Evolutionary conservation across 75 land plant genomes (phyloP), one percentile per base, ranked within the genome.

Genomic region (Pinus tabuliformis): DNA sequence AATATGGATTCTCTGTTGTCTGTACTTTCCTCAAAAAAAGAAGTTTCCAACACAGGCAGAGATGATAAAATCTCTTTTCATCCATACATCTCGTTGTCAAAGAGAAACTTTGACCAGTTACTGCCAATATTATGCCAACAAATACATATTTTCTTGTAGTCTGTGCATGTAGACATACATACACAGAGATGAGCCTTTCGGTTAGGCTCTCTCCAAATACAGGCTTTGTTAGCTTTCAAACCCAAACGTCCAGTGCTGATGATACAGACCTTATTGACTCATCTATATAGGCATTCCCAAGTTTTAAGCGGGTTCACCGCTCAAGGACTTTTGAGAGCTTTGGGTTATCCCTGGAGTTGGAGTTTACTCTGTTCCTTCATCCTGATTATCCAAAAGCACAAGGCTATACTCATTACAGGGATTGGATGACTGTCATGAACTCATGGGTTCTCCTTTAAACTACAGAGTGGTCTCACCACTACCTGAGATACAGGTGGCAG

Each of bases 401-500:
- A 66, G 45, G 20, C 22, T 8, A 20, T 66, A 17, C 9, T 20
- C 0, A 8, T 42, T 37, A 65, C 70, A 37, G 45, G 71, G 20
- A 18, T 39, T 42, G 52, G 71, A 66, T 37, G n/a, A 36, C 39
- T 66, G 36, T 20, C 9, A 2, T 20, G 37, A 3, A 1, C 49
- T 65, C 45, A 37, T 42, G 6, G 18, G 39, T 17, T 65, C 42
- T 39, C 33, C 33, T 33, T 33, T 33, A 66, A 37, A 66, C 39
- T 20, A 39, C 9, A 66, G 70, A 37, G 45, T 66, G 49, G 33
- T 36, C 13, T 66, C 20, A 37, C 70, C 70, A 36, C 39, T 20
- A 37, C 70, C 70, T 66, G 45, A 66, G 45, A 66, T 66, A 66
- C 70, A 66, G 18, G 70, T 37, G 36, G 70, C 70, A 66, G 70